Evolutionary conservation across 345 rosid species (phyloP).

Genomic region (Sisymbrium irio): DNA sequence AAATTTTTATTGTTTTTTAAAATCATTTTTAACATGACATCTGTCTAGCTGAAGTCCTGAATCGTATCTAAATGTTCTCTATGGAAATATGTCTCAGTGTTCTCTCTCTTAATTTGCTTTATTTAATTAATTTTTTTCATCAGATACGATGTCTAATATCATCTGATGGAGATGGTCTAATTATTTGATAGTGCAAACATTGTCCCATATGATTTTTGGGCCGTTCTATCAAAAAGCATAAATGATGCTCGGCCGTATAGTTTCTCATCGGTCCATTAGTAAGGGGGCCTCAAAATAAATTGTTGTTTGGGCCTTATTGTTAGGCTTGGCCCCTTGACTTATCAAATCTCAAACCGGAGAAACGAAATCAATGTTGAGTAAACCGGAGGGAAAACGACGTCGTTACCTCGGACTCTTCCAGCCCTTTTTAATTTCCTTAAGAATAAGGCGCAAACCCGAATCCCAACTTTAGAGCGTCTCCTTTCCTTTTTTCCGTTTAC

Average conservation of each 20-base stretch:
- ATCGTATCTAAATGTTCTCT: no score
- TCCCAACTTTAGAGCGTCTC: background rate
- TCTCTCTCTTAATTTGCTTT: no score
- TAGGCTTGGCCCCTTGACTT: background rate
- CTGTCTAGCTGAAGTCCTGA: no score
- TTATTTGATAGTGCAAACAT: background rate
- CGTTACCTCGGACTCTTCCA: background rate
- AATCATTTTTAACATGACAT: no score
- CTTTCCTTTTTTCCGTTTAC: slow-evolving; percentile 22
- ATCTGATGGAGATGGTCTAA: no score
- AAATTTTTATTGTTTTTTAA: no score
- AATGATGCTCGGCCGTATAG: background rate
- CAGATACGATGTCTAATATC: no score
- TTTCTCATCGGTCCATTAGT: background rate
- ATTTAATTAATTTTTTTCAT: no score
- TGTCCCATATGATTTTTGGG: background rate
- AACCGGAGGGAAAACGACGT: no score
- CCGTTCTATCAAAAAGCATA: background rate
- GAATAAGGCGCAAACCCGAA: background rate
- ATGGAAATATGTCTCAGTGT: no score
- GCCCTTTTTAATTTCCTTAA: background rate
- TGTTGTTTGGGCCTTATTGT: background rate
- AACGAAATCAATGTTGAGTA: no score
- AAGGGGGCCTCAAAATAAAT: background rate
- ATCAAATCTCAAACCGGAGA: no score